A percentile compares a stretch with the other conserved stretches of the same genome.
Conservation (phyloP, 257 asterid genomes). For the Penstemon eatonii region DNA sequence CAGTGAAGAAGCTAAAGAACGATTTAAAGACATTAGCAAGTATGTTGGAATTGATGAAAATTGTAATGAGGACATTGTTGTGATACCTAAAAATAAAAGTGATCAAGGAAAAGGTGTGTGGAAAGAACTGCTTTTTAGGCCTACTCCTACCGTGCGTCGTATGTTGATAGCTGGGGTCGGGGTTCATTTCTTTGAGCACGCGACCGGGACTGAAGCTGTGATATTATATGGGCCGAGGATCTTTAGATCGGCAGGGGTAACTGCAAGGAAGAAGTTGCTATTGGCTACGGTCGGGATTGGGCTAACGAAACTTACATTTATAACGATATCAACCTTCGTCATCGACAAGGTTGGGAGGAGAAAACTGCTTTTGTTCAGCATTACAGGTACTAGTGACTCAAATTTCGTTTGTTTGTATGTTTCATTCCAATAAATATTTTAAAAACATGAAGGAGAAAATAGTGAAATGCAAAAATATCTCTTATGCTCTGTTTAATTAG, state of each 20-base stretch:
- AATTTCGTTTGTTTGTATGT: not conserved
- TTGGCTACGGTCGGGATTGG: constrained; percentile 67
- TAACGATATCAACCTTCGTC: constrained; percentile 47
- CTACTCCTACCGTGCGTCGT: constrained; percentile 54
- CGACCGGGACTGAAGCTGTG: constrained; percentile 68
- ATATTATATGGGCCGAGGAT: constrained; percentile 61
- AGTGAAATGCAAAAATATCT: too few relatives aligned
- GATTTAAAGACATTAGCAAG: constrained; percentile 48
- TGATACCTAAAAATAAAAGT: constrained; percentile 19
- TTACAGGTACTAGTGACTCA: constrained; percentile 32
- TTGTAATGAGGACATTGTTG: constrained; percentile 40
- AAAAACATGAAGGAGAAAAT: not conserved
- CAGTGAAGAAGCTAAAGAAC: constrained; percentile 48
- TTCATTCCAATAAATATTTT: not conserved
- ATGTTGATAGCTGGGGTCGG: constrained; percentile 63
- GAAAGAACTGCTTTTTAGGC: constrained; percentile 44
- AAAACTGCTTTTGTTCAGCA: constrained; percentile 47
- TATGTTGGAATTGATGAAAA: constrained; percentile 52
- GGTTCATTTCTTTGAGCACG: constrained; percentile 72
- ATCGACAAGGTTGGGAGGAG: constrained; percentile 65
- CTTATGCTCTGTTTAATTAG: too few relatives aligned
- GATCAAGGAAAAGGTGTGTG: constrained; percentile 36
- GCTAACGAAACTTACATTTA: constrained; percentile 49
- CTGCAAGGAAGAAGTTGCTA: constrained; percentile 37
- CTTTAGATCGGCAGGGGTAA: constrained; percentile 62